Conservation (phyloP, 2,329 filamentous ascomycete genomes). For the Xylaria multiplex region DNA sequence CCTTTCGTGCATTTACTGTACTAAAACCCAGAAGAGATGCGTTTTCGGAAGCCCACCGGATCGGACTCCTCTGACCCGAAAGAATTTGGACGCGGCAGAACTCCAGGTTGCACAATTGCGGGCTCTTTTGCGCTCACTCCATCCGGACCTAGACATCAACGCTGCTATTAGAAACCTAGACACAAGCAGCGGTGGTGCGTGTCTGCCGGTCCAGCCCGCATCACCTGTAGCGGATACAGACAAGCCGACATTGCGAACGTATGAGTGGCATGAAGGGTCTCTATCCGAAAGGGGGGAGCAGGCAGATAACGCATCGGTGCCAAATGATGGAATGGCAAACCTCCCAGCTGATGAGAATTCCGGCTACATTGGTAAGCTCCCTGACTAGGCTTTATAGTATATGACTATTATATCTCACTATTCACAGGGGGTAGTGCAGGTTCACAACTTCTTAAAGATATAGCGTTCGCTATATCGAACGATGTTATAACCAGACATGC, state of each 20-base stretch:
- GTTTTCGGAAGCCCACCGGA: conserved; percentile 16
- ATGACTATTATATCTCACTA: not conserved
- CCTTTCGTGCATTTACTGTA: conserved; percentile 10
- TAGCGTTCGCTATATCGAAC: conserved; percentile 11
- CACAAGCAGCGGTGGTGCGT: not conserved
- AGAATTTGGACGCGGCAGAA: conserved; percentile 17
- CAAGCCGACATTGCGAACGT: not conserved
- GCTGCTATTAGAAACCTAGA: conserved; percentile 9
- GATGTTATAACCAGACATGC: not conserved
- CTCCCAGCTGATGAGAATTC: conserved; percentile 16
- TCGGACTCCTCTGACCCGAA: conserved; percentile 27
- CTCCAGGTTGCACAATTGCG: conserved; percentile 15
- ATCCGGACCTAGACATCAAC: conserved; percentile 20
- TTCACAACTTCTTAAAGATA: conserved; percentile 19
- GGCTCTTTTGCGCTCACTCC: conserved; percentile 13
- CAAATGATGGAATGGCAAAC: conserved; percentile 25
- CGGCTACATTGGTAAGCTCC: conserved; percentile 20
- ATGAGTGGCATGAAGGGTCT: conserved; percentile 21
- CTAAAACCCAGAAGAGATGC: conserved; percentile 13
- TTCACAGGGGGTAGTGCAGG: conserved; percentile 18
- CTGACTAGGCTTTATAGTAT: not conserved
- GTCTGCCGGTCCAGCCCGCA: not conserved
- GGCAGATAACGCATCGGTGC: not conserved
- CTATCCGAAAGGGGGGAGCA: not conserved
- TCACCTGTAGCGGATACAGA: not conserved